Base-by-base conservation (phyloP, 1,284 basidiomycete genomes). In the Trichosporon sp. region DNA sequence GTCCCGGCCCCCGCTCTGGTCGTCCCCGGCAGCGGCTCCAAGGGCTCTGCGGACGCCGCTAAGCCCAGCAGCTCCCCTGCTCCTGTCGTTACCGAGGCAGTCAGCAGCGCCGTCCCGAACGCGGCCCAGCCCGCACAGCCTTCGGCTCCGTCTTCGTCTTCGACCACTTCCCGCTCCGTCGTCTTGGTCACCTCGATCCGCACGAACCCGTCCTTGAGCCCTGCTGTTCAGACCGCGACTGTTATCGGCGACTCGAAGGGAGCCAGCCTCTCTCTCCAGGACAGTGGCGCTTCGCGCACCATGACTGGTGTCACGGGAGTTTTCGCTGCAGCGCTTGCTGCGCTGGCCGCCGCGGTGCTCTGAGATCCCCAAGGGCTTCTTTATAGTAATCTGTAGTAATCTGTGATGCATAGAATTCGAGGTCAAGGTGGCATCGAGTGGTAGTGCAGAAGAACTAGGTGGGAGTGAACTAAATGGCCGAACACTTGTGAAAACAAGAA, bases 381-480 rank as follows among this genome's bases (percentile, higher is more conserved):
- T n/a, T n/a, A 63, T 63, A 63, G 59, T 35, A 63, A 2, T 37
- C 5, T 35, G 59, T 63, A 63, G 59, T 63, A 63, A 63, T 35
- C 59, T n/a, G 32, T n/a, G 59, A 63, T 63, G 59, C 59, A 63
- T 63, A 7, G 11, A n/a, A 63, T 32, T n/a, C n/a, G 59, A 16
- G 21, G 26, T 16, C 59, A 63, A 37, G 35, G 35, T 1, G 35
- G 35, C 35, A 26, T 26, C 26, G 26, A 26, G 26, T 26, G 26
- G 26, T 26, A 26, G 26, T 26, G 26, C 26, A 26, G 26, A 26
- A 26, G 26, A 26, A 26, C 26, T 26, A 26, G 26, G 26, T 26
- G 26, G 26, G 26, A 26, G 26, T 26, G 26, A 26, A 26, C 26
- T 26, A 26, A 26, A 26, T 26, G 26, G 26, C 26, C 26, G 26